Conservation (phyloP, 2,329 filamentous ascomycete species). For the Botrytis sinoallii region DNA sequence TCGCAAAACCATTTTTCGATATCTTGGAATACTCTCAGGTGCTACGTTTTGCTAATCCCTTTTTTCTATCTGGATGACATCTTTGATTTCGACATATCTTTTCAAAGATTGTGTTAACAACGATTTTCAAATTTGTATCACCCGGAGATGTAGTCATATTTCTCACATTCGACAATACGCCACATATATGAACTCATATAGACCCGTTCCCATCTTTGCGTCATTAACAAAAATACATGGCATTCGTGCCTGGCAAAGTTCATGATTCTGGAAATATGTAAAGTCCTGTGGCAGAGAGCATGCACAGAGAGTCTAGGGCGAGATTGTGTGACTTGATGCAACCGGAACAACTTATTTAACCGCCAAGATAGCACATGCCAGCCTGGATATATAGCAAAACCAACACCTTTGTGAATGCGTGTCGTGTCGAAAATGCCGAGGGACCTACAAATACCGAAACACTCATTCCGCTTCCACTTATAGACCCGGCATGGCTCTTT, state of each 20-base stretch:
- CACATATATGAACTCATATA: background rate
- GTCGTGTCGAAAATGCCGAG: background rate
- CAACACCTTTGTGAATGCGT: background rate
- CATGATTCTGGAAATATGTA: background rate
- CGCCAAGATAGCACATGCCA: background rate
- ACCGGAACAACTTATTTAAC: background rate
- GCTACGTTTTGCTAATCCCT: background rate
- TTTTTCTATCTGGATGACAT: background rate
- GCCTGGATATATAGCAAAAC: background rate
- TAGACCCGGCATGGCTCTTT: background rate
- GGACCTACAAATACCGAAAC: background rate
- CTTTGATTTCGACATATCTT: background rate
- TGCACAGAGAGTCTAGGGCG: background rate
- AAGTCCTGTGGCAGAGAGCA: background rate
- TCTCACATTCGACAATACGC: background rate
- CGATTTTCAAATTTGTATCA: background rate
- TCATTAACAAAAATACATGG: rapidly evolving
- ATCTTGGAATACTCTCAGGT: background rate
- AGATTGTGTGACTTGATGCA: background rate
- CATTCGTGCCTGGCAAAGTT: background rate
- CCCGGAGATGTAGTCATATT: background rate
- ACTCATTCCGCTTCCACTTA: background rate
- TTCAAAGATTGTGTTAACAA: background rate
- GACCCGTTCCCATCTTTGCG: background rate
- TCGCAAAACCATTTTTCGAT: background rate